Base-by-base conservation (phyloP, 2,329 filamentous ascomycete genomes). In the Zymoseptoria pseudotritici region DNA sequence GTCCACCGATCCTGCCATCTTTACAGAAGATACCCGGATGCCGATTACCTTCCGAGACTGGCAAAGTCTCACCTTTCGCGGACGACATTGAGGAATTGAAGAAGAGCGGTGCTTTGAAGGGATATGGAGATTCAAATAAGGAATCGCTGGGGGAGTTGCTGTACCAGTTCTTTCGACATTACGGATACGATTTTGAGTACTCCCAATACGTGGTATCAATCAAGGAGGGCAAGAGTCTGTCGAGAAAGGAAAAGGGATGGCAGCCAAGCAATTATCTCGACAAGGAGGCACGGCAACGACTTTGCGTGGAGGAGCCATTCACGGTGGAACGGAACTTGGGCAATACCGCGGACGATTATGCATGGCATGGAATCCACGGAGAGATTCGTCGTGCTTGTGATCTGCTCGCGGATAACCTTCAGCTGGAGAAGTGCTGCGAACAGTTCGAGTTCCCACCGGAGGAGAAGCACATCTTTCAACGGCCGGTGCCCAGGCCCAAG, bases 291-390 rank as follows among this genome's bases (percentile, higher is more conserved):
- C 72, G 75, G 70, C 94, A 96, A 69, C 86, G 89, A 63, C 82
- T 99, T 31, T 97, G 93, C 72, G 90, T 99, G 10, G 94, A 99
- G 72, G 94, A 99, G 73, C 94, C 94, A 0, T 99, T 99, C 80
- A 99, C 96, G 69, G 88, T 83, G 3, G 82, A 83, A 42, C 85
- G 94, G 50, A 99, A 99, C 72, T 80, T 99, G 53, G 94, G 92
- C 50, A 99, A 99, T 69, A 97, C 94, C 1, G 94, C 91, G 8
- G 94, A 99, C 72, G 92, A 96, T 72, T 95, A 90, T 51, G 93
- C 94, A 0, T 97, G 96, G 76, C 85, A 89, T 55, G 94, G 94
- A 1, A 83, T 99, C 29, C 94, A 99, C 72, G 75, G 91, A 66
- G 94, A 99, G 75, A 79, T 99, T 55, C 86, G 94, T 62, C 83